Evolutionary conservation across 306 rosid genomes (phyloP).

Genomic region (Neltuma alba): DNA sequence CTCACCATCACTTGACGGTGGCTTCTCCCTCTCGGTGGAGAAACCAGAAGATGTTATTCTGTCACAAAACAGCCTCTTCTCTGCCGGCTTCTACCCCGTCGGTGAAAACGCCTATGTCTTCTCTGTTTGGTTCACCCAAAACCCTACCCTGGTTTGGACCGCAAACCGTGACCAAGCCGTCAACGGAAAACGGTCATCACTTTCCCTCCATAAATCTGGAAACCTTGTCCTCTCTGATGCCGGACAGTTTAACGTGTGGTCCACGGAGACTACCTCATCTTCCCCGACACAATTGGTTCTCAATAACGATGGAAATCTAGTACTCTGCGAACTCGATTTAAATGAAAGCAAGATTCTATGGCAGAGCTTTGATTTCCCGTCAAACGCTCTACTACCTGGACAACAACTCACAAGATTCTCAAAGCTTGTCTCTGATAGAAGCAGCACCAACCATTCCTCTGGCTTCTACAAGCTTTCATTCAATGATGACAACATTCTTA

Average conservation of each 20-base stretch:
- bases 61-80: constrained; percentile 22
- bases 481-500: constrained; percentile 27
- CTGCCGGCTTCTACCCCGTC: constrained; percentile 24
- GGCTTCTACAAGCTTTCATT: constrained; percentile 40
- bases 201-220: constrained; percentile 30
- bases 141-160: constrained; percentile 47
- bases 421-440: constrained; percentile 43
- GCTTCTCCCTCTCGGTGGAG: constrained; percentile 29
- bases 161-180: constrained; percentile 47
- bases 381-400: constrained; percentile 47
- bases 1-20: background rate
- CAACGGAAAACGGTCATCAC: constrained; percentile 34
- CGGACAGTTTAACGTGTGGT: constrained; percentile 30
- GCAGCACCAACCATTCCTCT: constrained; percentile 27
- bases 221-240: constrained; percentile 37
- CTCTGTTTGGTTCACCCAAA: constrained; percentile 39
- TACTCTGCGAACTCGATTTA: background rate
- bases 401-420: constrained; percentile 38
- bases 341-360: constrained; percentile 27
- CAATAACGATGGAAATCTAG: constrained; percentile 46
- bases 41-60: constrained; percentile 15
- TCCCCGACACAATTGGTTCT: constrained; percentile 8
- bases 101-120: background rate
- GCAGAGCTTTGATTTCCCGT: constrained; percentile 32
- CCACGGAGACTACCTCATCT: constrained; percentile 29